These are phyloP conservation scores for Malus sylvestris DNA, from an alignment of 306 rosid species.

Conservation along the genomic window DNA sequence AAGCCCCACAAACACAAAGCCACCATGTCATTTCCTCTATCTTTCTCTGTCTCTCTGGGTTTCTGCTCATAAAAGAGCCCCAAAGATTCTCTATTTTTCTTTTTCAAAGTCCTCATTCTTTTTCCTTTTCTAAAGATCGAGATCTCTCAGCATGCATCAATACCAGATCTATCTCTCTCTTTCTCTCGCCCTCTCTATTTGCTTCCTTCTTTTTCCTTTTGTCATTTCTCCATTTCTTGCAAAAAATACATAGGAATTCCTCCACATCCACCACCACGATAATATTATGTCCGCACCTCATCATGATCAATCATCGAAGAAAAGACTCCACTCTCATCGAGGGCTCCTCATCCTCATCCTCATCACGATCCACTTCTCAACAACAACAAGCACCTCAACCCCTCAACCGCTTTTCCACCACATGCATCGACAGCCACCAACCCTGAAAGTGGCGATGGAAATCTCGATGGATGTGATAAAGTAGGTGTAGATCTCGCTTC, in stretches of 20 bases:
- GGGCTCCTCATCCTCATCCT: conserved; percentile 24
- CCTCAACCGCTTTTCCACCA: conserved; percentile 38
- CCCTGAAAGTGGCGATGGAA: too few relatives aligned
- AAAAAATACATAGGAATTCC: conserved; percentile 17
- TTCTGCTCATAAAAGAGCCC: too few relatives aligned
- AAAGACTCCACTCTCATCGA: conserved; percentile 26
- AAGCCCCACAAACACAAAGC: too few relatives aligned
- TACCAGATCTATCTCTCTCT: background rate
- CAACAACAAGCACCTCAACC: conserved; percentile 17
- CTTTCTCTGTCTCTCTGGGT: too few relatives aligned
- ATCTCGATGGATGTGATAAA: too few relatives aligned
- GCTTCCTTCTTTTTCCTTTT: background rate
- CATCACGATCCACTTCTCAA: conserved; percentile 14
- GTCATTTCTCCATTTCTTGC: conserved; percentile 10
- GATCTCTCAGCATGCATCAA: too few relatives aligned
- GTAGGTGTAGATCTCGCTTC: too few relatives aligned
- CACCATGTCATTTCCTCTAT: too few relatives aligned
- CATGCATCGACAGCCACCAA: too few relatives aligned
- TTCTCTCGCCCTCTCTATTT: background rate
- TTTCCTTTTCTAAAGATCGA: too few relatives aligned
- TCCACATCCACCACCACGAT: background rate
- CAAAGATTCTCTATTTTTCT: too few relatives aligned
- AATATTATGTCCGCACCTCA: conserved; percentile 34
- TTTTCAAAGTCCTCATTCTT: too few relatives aligned
- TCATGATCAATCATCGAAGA: conserved; percentile 15